These are phyloP conservation scores for Fusarium cicatricum DNA, from an alignment of 2,329 filamentous ascomycete genomes.

Conservation along the genomic window DNA sequence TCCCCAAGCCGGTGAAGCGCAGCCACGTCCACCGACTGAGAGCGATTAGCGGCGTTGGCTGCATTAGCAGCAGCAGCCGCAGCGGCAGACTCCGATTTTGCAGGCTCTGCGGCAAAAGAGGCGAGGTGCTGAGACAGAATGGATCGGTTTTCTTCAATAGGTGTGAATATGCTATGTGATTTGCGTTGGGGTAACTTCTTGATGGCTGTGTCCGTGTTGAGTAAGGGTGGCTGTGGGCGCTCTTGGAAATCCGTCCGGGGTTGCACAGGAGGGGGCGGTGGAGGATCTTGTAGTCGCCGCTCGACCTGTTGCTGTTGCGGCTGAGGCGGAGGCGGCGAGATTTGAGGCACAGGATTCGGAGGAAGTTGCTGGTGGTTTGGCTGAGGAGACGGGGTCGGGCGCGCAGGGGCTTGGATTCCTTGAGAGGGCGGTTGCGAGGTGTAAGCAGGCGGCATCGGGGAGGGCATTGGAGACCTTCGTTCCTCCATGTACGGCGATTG, in stretches of 20 bases:
- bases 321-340: conserved; percentile 62
- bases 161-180: conserved; percentile 94
- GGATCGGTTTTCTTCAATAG: conserved; percentile 91
- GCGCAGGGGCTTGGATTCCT: conserved; percentile 54
- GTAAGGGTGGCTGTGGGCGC: conserved; percentile 54
- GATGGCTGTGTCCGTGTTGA: conserved; percentile 61
- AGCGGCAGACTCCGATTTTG: conserved; percentile 48
- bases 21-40: conserved; percentile 71
- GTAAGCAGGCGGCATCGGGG: conserved; percentile 75
- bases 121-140: conserved; percentile 86
- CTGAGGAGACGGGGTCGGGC: conserved; percentile 67
- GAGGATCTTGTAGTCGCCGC: conserved; percentile 59
- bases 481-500: conserved; percentile 81
- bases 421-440: conserved; percentile 64
- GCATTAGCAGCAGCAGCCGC: conserved; percentile 41
- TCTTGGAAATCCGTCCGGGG: conserved; percentile 59
- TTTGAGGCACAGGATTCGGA: conserved; percentile 56
- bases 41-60: conserved; percentile 53
- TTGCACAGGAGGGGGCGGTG: conserved; percentile 61
- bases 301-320: conserved; percentile 47
- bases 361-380: conserved; percentile 61
- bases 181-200: conserved; percentile 78
- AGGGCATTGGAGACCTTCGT: conserved; percentile 56
- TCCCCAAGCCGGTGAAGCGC: conserved; percentile 60
- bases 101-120: conserved; percentile 65